Evolutionary conservation across 2,329 filamentous ascomycete genomes (phyloP).

Genomic region (Fusarium nurragi): DNA sequence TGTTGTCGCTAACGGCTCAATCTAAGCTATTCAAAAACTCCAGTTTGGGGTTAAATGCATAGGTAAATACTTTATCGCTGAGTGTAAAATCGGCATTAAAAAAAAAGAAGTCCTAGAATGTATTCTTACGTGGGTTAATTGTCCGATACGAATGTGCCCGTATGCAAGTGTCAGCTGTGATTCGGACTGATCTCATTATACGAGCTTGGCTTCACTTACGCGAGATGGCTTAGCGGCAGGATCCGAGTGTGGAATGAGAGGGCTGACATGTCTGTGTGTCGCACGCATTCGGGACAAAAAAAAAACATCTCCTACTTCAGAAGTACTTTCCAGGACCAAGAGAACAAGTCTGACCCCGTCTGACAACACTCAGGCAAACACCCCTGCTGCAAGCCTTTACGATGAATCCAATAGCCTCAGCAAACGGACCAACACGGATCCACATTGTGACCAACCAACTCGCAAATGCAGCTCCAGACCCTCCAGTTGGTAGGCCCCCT

Average conservation of each 20-base stretch:
- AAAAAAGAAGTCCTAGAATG: no score
- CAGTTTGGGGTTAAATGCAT: no score
- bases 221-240: neutral
- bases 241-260: neutral
- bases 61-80: no score
- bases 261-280: neutral
- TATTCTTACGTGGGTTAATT: no score
- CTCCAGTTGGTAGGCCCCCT: neutral
- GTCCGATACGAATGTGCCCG: no score
- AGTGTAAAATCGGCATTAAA: no score
- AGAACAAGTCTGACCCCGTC: neutral
- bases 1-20: neutral
- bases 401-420: neutral
- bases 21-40: no score
- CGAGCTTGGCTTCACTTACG: neutral
- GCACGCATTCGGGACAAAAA: neutral
- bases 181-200: no score
- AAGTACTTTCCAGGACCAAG: neutral
- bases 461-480: neutral
- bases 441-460: neutral
- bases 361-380: neutral
- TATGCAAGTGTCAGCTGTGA: no score
- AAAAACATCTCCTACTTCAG: no score
- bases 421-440: neutral
- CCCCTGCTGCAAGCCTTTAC: neutral